Percentiles rank a stretch among this genome's conserved stretches.
These are phyloP conservation scores for Neonectria punicea DNA, from an alignment of 2,329 filamentous ascomycete species.

Conservation along the genomic window DNA sequence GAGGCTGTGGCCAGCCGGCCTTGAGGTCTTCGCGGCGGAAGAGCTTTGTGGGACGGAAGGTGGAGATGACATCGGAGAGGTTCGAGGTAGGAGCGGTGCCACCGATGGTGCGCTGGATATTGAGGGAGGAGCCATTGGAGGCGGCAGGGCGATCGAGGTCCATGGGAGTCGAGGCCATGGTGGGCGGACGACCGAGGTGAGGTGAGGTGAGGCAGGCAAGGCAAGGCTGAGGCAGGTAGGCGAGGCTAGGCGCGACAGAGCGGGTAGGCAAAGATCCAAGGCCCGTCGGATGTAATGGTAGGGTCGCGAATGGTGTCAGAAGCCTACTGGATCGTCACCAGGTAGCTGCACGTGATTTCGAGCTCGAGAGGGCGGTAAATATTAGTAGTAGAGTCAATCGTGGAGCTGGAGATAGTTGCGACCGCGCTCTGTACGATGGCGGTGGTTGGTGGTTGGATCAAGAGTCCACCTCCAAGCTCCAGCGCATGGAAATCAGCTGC, in stretches of 20 bases:
- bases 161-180: conserved; percentile 67
- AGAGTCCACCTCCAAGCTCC: not conserved
- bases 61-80: conserved; percentile 80
- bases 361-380: not conserved
- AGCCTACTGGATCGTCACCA: not conserved
- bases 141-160: conserved; percentile 60
- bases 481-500: not conserved
- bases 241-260: not conserved
- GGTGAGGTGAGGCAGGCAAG: not conserved
- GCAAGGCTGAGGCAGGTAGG: not conserved
- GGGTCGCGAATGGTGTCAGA: not conserved
- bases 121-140: conserved; percentile 58
- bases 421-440: not conserved
- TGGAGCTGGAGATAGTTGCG: not conserved
- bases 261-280: not conserved
- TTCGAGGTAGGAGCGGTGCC: conserved; percentile 65
- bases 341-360: not conserved
- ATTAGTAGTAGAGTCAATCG: not conserved
- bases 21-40: conserved; percentile 67
- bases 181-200: conserved; percentile 13
- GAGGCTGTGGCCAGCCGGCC: conserved; percentile 54
- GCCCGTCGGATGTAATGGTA: not conserved
- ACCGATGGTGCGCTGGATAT: conserved; percentile 61
- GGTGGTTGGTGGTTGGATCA: not conserved
- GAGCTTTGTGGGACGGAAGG: conserved; percentile 84